phyloP scores from a whole-genome alignment of 371 early-diverging fungal genomes.

The Lichtheimia hyalospora region DNA sequence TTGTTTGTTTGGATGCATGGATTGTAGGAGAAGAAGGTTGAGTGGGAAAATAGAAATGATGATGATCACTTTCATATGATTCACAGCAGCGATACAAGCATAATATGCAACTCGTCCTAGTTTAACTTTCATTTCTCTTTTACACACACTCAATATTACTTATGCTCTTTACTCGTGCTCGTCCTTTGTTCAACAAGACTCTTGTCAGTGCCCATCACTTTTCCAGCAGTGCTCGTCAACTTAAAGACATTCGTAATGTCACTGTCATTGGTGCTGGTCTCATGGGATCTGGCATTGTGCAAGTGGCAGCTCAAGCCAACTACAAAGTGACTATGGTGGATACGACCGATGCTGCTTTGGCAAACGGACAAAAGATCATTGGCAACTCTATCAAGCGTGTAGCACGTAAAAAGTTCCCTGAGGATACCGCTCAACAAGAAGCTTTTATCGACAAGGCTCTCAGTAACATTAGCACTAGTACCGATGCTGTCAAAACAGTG shows the following conservation, averaged over 20 bases:
- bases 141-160: not conserved
- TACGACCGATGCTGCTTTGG: conserved; percentile 66
- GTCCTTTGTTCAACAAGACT: not conserved
- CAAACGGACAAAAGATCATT: conserved; percentile 83
- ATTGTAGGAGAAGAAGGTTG: too few relatives aligned
- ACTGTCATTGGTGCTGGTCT: conserved; percentile 82
- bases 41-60: too few relatives aligned
- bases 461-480: conserved; percentile 63
- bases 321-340: conserved; percentile 90
- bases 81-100: not conserved
- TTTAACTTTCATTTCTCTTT: not conserved
- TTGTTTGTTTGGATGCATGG: too few relatives aligned
- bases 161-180: not conserved
- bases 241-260: conserved; percentile 55
- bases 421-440: conserved; percentile 59
- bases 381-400: conserved; percentile 76
- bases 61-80: not conserved
- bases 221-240: conserved; percentile 22
- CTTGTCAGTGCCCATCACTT: conserved; percentile 3
- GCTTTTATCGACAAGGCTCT: conserved; percentile 67
- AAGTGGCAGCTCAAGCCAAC: conserved; percentile 85
- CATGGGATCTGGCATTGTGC: conserved; percentile 97
- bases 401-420: conserved; percentile 87
- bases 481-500: conserved; percentile 60
- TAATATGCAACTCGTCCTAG: too few relatives aligned